Evolutionary conservation across 2,329 filamentous ascomycete species (phyloP).

Genomic region (Lecanoromycetidae sp.): DNA sequence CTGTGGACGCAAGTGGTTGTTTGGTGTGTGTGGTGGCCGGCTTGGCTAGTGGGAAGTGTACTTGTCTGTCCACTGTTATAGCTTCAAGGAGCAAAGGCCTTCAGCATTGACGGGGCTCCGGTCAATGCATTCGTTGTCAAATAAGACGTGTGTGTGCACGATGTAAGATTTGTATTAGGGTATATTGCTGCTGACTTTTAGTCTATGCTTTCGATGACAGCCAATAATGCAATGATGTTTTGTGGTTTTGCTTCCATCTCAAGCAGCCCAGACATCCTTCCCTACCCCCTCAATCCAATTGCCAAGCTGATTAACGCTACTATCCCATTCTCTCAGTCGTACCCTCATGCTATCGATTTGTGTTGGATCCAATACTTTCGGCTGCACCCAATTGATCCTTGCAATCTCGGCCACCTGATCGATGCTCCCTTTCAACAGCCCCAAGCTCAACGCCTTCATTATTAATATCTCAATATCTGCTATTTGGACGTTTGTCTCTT

Average conservation of each 20-base stretch:
- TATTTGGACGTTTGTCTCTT: constrained; percentile 81
- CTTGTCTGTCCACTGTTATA: constrained; percentile 8
- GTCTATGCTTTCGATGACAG: no score
- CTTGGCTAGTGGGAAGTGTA: constrained; percentile 55
- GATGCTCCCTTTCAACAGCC: constrained; percentile 79
- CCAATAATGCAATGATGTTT: no score
- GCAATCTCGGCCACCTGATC: constrained; percentile 93
- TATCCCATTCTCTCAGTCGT: constrained; percentile 85
- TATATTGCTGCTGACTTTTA: no score
- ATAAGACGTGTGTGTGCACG: no score
- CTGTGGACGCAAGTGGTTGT: constrained; percentile 80
- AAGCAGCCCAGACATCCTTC: constrained; percentile 91
- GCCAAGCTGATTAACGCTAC: constrained; percentile 86
- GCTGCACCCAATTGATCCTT: constrained; percentile 96
- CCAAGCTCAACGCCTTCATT: constrained; percentile 97
- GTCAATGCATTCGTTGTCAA: no score
- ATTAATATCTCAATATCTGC: constrained; percentile 95
- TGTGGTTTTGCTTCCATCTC: no score
- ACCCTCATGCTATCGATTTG: constrained; percentile 89
- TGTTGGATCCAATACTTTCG: constrained; percentile 89
- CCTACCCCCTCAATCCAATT: constrained; percentile 94
- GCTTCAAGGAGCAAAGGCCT: not conserved
- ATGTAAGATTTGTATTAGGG: no score
- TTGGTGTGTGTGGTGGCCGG: constrained; percentile 95
- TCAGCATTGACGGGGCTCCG: no score